Conservation (phyloP, 2,329 filamentous ascomycete species). For the Xylaria sp. region DNA sequence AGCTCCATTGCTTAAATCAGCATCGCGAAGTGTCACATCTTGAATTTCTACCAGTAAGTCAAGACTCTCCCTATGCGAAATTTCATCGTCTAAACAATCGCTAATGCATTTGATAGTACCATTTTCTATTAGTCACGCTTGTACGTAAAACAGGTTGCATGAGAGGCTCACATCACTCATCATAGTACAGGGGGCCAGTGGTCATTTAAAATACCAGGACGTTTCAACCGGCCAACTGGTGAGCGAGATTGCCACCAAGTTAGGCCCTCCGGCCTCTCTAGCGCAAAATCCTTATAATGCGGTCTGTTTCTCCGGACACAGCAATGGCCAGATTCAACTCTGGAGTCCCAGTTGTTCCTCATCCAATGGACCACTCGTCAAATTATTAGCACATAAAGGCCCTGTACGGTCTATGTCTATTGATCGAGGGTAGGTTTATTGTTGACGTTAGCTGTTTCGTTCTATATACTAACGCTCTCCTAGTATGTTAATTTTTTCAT, state of each 20-base stretch:
- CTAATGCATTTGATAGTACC: slow-evolving; percentile 63
- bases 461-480: slow-evolving; percentile 15
- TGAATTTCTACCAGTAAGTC: slow-evolving; percentile 66
- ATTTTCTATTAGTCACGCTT: slow-evolving; percentile 90
- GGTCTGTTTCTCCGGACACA: slow-evolving; percentile 89
- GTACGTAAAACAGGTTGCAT: slow-evolving; percentile 59
- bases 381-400: slow-evolving; percentile 87
- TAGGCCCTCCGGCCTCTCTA: slow-evolving; percentile 84
- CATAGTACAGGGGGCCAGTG: slow-evolving; percentile 29
- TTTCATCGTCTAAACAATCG: not conserved
- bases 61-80: not conserved
- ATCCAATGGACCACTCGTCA: slow-evolving; percentile 79
- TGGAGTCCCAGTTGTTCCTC: slow-evolving; percentile 85
- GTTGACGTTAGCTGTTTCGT: not conserved
- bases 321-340: slow-evolving; percentile 92
- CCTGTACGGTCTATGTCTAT: slow-evolving; percentile 87
- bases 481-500: slow-evolving; percentile 18
- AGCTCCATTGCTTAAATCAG: slow-evolving; percentile 90
- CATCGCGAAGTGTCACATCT: slow-evolving; percentile 92
- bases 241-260: slow-evolving; percentile 83
- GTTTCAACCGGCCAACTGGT: slow-evolving; percentile 92
- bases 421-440: slow-evolving; percentile 65
- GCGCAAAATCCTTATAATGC: slow-evolving; percentile 93
- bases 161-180: slow-evolving; percentile 23
- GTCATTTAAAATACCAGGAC: slow-evolving; percentile 84